Evolutionary conservation across 1,139 yeast species (phyloP).

Genomic region (Yamadazyma conglobata): DNA sequence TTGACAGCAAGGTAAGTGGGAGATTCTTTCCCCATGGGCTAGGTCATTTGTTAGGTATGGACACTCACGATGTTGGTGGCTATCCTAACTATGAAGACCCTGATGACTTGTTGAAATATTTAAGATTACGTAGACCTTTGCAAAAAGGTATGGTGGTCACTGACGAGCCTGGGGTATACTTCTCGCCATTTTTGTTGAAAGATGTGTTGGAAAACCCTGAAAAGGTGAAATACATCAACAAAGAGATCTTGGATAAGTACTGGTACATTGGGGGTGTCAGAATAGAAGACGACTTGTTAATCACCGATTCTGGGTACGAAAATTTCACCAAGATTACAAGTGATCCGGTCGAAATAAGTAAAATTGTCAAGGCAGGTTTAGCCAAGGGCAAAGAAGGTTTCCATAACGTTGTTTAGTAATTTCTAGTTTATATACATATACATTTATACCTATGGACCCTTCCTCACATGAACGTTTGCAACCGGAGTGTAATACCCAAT

Average conservation of each 20-base stretch:
- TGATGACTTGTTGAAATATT: constrained; percentile 67
- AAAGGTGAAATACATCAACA: constrained; percentile 60
- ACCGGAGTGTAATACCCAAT: too few relatives aligned
- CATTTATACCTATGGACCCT: too few relatives aligned
- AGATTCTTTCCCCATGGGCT: constrained; percentile 93
- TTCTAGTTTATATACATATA: too few relatives aligned
- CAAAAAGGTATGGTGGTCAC: constrained; percentile 83
- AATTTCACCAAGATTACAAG: constrained; percentile 79
- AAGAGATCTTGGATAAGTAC: constrained; percentile 66
- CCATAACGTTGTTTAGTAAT: constrained; percentile 53
- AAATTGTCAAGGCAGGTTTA: constrained; percentile 70
- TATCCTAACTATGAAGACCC: constrained; percentile 78
- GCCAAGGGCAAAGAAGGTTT: constrained; percentile 60
- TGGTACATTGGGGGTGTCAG: constrained; percentile 94
- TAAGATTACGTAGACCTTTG: constrained; percentile 75
- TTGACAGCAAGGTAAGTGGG: constrained; percentile 64
- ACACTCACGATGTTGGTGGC: constrained; percentile 95
- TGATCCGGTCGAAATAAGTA: constrained; percentile 77
- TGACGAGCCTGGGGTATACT: constrained; percentile 93
- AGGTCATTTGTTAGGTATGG: constrained; percentile 92
- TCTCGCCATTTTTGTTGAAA: constrained; percentile 76
- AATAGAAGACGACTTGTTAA: constrained; percentile 87
- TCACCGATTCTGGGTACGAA: constrained; percentile 74
- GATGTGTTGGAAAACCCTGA: constrained; percentile 57
- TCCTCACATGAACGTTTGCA: too few relatives aligned